These are phyloP conservation scores for Diospyros kaki DNA, from an alignment of 148 eudicot genomes.

Conservation along the genomic window DNA sequence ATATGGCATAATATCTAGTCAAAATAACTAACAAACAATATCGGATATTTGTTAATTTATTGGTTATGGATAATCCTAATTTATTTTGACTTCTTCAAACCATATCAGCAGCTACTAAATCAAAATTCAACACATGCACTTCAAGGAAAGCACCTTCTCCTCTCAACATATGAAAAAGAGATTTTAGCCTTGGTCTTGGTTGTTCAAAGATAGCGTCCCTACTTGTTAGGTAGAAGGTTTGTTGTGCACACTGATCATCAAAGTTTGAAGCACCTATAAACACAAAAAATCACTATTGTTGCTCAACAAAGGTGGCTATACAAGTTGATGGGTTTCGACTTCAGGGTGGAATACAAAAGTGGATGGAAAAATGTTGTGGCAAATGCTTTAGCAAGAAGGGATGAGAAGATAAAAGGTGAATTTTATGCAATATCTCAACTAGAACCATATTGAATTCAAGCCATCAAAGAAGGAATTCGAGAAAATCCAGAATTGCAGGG, in stretches of 20 bases:
- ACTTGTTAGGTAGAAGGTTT: neutral
- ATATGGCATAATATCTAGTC: no score
- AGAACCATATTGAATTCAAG: neutral
- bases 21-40: no score
- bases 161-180: conserved; percentile 8
- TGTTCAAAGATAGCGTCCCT: neutral
- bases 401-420: neutral
- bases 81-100: no score
- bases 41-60: no score
- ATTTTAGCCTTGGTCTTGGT: neutral
- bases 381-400: conserved; percentile 1
- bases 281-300: neutral
- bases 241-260: neutral
- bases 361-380: neutral
- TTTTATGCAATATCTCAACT: neutral
- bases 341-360: neutral
- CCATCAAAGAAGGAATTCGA: neutral
- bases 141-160: neutral
- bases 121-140: no score
- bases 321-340: neutral
- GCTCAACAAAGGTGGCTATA: conserved; percentile 1
- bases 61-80: no score
- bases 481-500: neutral
- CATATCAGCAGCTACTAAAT: no score
- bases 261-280: neutral